These are phyloP conservation scores for Trapa bicornis DNA, from an alignment of 345 rosid species.

Conservation along the genomic window DNA sequence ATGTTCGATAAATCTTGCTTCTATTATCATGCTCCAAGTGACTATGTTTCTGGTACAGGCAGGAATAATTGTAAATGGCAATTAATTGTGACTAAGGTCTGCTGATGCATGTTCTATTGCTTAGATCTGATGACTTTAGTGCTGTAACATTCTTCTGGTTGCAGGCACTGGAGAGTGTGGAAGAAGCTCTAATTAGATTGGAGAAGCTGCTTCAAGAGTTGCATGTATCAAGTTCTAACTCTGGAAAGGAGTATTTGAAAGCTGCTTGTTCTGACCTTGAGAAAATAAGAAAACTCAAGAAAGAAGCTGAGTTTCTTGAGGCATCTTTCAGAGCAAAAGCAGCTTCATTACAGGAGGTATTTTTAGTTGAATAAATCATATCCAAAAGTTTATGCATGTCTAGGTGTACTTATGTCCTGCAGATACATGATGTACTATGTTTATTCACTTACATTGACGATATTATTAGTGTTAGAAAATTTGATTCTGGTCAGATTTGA, in stretches of 20 bases:
- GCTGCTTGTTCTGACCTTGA: conserved; percentile 97
- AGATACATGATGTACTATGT: background rate
- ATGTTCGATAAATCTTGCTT: background rate
- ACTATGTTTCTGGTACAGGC: background rate
- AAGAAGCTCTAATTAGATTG: conserved; percentile 68
- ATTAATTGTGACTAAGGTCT: background rate
- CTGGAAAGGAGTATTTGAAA: conserved; percentile 79
- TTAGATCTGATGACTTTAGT: background rate
- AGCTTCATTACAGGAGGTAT: conserved; percentile 70
- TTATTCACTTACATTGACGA: background rate
- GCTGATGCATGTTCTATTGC: background rate
- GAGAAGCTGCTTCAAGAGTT: conserved; percentile 73
- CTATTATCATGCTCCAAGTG: background rate
- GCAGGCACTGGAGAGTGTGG: conserved; percentile 90
- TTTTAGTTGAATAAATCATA: background rate
- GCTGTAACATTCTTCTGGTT: conserved; percentile 6
- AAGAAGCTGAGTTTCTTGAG: conserved; percentile 96
- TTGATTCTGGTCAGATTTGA: background rate
- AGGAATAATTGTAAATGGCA: background rate
- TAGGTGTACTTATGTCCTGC: background rate
- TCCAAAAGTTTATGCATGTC: background rate
- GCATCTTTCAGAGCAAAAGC: conserved; percentile 96
- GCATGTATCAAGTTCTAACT: conserved; percentile 57
- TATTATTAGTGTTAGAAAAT: background rate
- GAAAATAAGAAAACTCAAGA: conserved; percentile 90